Percentiles rank a stretch among this genome's conserved stretches.
These are phyloP conservation scores for Phytophthora melonis DNA, from an alignment of 352 stramenopile genomes.

Conservation along the genomic window DNA sequence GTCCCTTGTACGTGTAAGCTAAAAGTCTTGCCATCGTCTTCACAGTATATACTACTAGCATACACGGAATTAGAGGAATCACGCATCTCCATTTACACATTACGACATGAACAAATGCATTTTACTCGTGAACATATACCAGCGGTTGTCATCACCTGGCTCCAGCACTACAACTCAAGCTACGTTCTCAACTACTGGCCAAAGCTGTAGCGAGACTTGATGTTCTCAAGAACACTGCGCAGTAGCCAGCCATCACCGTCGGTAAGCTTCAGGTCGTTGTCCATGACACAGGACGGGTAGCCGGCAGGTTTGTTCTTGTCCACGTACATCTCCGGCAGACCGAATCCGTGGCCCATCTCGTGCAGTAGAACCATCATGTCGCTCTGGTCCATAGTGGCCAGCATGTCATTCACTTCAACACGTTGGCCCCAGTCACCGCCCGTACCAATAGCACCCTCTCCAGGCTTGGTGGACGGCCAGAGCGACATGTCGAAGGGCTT, in stretches of 20 bases:
- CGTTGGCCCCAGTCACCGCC: slow-evolving; percentile 51
- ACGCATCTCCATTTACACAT: no score
- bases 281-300: slow-evolving; percentile 36
- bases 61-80: no score
- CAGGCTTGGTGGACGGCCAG: slow-evolving; percentile 43
- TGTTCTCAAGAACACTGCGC: slow-evolving; percentile 31
- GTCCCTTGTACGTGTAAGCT: no score
- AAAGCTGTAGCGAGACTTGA: slow-evolving; percentile 28
- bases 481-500: slow-evolving; percentile 49
- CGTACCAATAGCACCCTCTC: slow-evolving; percentile 32
- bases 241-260: slow-evolving; percentile 30
- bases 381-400: slow-evolving; percentile 34
- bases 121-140: not conserved
- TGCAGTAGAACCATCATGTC: slow-evolving; percentile 48
- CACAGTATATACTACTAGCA: no score
- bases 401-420: slow-evolving; percentile 50
- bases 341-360: slow-evolving; percentile 56
- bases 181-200: not conserved
- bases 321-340: slow-evolving; percentile 41
- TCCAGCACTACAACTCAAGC: not conserved
- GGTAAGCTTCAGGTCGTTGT: slow-evolving; percentile 12
- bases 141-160: not conserved
- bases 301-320: slow-evolving; percentile 28
- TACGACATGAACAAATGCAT: not conserved
- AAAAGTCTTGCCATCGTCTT: no score